These are phyloP conservation scores for Grosmannia serpens DNA, from an alignment of 2,329 filamentous ascomycete genomes.

Conservation along the genomic window DNA sequence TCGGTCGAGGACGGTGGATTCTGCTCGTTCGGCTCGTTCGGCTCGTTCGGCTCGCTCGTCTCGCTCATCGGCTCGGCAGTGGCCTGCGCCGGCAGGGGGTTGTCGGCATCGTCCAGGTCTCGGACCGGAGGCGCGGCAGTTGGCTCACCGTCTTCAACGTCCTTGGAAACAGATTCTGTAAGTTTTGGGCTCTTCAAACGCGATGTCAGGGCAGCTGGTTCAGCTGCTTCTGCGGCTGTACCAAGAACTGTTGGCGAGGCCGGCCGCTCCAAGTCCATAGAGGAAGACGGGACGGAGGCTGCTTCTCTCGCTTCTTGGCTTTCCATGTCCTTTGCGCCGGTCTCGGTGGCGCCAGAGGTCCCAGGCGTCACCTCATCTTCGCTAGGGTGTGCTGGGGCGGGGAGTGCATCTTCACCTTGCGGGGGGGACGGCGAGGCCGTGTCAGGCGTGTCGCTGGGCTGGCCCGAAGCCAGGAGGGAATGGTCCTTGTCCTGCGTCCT, in stretches of 20 bases:
- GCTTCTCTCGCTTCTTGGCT: constrained; percentile 1
- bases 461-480: not conserved
- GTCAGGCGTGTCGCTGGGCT: constrained; percentile 6
- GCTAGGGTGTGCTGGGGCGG: not conserved
- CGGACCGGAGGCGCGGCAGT: not conserved
- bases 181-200: not conserved
- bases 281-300: not conserved
- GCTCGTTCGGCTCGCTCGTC: not conserved
- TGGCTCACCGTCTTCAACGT: not conserved
- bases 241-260: constrained; percentile 1
- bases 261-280: constrained; percentile 6
- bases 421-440: not conserved
- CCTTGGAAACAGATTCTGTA: constrained; percentile 6
- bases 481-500: not conserved
- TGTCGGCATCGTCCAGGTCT: not conserved
- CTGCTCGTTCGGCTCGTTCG: not conserved
- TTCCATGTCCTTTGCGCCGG: not conserved
- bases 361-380: not conserved
- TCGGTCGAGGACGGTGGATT: too few relatives aligned
- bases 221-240: not conserved
- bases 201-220: not conserved
- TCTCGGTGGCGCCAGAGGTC: not conserved
- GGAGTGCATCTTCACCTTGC: not conserved
- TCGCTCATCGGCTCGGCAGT: constrained; percentile 3
- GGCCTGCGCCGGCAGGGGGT: not conserved